Evolutionary conservation across 345 rosid genomes (phyloP).

Genomic region (Pistacia atlantica): DNA sequence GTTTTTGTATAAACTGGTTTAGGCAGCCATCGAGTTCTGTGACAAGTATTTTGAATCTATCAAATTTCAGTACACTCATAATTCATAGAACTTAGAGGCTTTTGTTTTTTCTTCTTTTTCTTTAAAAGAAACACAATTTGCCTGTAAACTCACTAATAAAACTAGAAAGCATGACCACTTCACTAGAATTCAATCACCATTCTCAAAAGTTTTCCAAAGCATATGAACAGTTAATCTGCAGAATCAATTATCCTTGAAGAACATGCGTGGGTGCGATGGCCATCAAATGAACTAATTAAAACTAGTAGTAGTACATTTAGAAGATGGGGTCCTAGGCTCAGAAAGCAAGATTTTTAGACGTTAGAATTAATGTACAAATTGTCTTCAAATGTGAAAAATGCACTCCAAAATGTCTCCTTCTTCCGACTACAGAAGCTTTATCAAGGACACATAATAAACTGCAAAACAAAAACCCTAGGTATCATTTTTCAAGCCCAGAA

Average conservation of each 20-base stretch:
- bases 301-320: background rate
- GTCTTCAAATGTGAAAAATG: slow-evolving; percentile 34
- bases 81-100: too few relatives aligned
- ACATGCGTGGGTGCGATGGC: background rate
- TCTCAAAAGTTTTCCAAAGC: too few relatives aligned
- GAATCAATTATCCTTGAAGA: slow-evolving; percentile 5
- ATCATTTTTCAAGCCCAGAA: background rate
- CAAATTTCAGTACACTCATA: background rate
- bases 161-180: background rate
- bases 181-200: too few relatives aligned
- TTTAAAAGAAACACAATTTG: background rate
- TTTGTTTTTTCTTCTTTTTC: too few relatives aligned
- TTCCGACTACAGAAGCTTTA: slow-evolving; percentile 32
- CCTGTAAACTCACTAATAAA: background rate
- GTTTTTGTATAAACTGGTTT: too few relatives aligned
- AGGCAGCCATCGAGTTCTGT: background rate
- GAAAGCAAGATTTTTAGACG: slow-evolving; percentile 21
- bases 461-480: slow-evolving; percentile 18
- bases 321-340: slow-evolving; percentile 27
- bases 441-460: slow-evolving; percentile 26
- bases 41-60: background rate
- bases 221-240: background rate
- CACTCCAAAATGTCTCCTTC: slow-evolving; percentile 37
- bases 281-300: slow-evolving; percentile 12
- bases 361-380: slow-evolving; percentile 19